phyloP scores from a whole-genome alignment of 2,329 filamentous ascomycete genomes.

The Microcyclospora pomicola region DNA sequence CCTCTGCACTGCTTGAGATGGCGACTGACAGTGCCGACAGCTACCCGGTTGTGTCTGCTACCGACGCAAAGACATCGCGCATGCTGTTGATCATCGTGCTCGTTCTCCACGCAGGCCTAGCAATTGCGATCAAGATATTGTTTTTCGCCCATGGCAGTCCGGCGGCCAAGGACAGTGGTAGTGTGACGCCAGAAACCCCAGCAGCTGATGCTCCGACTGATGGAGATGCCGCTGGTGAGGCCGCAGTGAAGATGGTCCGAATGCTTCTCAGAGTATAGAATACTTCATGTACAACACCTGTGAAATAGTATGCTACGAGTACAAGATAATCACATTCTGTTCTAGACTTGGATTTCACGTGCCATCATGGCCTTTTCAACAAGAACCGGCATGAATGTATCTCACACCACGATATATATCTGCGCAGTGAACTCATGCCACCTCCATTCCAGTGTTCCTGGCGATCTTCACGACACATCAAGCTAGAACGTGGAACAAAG shows the following conservation, averaged over 20 bases:
- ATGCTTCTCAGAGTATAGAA: conserved; percentile 1
- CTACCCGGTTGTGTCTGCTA: conserved; percentile 75
- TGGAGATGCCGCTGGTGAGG: conserved; percentile 2
- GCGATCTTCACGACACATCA: no score
- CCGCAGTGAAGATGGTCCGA: conserved; percentile 2
- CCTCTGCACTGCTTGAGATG: not conserved
- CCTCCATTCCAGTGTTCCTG: no score
- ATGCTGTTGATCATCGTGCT: conserved; percentile 73
- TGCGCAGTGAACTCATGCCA: no score
- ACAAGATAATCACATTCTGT: no score
- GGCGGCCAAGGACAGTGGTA: conserved; percentile 16
- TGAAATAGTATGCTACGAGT: no score
- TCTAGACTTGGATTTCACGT: no score
- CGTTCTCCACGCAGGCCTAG: conserved; percentile 71
- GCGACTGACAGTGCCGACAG: conserved; percentile 4
- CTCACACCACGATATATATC: no score
- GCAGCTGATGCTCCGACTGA: conserved; percentile 3
- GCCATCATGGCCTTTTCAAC: no score
- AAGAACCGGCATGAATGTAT: no score
- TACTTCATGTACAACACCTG: no score
- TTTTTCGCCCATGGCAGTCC: conserved; percentile 60
- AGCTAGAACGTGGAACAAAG: no score
- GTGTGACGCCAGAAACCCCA: not conserved
- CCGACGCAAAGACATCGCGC: conserved; percentile 84
- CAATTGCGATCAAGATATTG: conserved; percentile 87